These are phyloP conservation scores for Boletus edulis DNA, from an alignment of 768 basidiomycete genomes.

Conservation along the genomic window DNA sequence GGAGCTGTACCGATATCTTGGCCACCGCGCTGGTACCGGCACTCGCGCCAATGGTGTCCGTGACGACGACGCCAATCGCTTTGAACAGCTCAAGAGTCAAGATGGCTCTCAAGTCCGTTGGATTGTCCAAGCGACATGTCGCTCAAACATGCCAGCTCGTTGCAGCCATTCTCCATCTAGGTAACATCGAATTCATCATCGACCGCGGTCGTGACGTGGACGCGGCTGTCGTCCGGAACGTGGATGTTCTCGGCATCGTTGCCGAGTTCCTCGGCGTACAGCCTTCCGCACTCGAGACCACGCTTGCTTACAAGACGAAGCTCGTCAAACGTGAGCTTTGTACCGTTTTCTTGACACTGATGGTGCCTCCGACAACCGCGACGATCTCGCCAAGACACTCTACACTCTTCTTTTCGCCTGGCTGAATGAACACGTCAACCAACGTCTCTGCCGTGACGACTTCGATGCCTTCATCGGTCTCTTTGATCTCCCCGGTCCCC, in stretches of 20 bases:
- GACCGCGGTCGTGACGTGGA: slow-evolving; percentile 86
- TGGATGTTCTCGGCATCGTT: slow-evolving; percentile 78
- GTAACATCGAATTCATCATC: slow-evolving; percentile 89
- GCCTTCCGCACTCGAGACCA: slow-evolving; percentile 66
- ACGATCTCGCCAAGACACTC: slow-evolving; percentile 90
- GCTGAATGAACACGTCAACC: slow-evolving; percentile 96
- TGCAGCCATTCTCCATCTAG: slow-evolving; percentile 94
- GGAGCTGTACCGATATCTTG: slow-evolving; percentile 90
- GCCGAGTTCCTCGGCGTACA: slow-evolving; percentile 93
- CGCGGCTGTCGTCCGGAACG: slow-evolving; percentile 88
- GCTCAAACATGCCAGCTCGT: slow-evolving; percentile 94
- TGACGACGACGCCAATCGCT: slow-evolving; percentile 83
- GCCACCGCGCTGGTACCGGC: slow-evolving; percentile 53
- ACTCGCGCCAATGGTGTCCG: slow-evolving; percentile 46
- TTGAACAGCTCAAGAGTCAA: slow-evolving; percentile 97
- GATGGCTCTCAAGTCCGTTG: slow-evolving; percentile 88
- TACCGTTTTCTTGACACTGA: slow-evolving; percentile 93
- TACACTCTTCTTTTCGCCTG: slow-evolving; percentile 95
- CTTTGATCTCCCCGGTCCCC: slow-evolving; percentile 91
- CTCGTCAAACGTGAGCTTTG: slow-evolving; percentile 98
- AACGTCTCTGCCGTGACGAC: slow-evolving; percentile 91
- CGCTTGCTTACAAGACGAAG: slow-evolving; percentile 89
- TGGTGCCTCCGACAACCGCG: slow-evolving; percentile 88
- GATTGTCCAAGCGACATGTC: slow-evolving; percentile 91
- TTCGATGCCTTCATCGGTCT: slow-evolving; percentile 90